Evolutionary conservation across 352 stramenopile genomes (phyloP).

Genomic region (Globisporangium cystogenes): DNA sequence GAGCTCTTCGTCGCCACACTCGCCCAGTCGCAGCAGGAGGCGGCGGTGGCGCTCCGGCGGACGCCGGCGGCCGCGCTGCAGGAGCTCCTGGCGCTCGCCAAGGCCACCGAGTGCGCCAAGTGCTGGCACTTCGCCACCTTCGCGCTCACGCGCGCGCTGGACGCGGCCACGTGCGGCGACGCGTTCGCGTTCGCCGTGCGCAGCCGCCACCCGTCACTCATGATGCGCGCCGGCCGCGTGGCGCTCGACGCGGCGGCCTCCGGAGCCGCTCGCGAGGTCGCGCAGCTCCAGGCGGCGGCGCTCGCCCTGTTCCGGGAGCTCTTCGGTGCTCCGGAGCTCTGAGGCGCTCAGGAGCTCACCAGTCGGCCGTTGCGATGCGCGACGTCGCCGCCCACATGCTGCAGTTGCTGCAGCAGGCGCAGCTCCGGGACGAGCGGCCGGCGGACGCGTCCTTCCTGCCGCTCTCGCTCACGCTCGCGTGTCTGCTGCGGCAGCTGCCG

Average conservation of each 20-base stretch:
- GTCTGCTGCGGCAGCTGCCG: constrained; percentile 41
- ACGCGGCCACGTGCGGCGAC: not conserved
- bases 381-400: constrained; percentile 40
- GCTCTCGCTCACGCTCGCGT: constrained; percentile 37
- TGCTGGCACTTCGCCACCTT: constrained; percentile 16
- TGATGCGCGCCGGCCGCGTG: constrained; percentile 5
- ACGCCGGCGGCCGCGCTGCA: not conserved
- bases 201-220: constrained; percentile 8
- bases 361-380: constrained; percentile 19
- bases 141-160: constrained; percentile 1
- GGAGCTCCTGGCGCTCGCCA: constrained; percentile 9
- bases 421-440: constrained; percentile 31
- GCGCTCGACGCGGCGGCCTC: too few relatives aligned
- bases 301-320: constrained; percentile 5
- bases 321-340: constrained; percentile 1
- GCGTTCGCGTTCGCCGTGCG: constrained; percentile 4
- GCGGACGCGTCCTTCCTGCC: constrained; percentile 46
- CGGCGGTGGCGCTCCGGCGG: not conserved
- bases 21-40: constrained; percentile 9
- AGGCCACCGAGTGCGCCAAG: constrained; percentile 7
- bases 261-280: not conserved
- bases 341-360: not conserved
- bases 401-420: constrained; percentile 41
- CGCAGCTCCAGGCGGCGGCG: constrained; percentile 6
- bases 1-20: constrained; percentile 4